Conservation (phyloP, 805 yeast genomes). For the Starmera caribaea region DNA sequence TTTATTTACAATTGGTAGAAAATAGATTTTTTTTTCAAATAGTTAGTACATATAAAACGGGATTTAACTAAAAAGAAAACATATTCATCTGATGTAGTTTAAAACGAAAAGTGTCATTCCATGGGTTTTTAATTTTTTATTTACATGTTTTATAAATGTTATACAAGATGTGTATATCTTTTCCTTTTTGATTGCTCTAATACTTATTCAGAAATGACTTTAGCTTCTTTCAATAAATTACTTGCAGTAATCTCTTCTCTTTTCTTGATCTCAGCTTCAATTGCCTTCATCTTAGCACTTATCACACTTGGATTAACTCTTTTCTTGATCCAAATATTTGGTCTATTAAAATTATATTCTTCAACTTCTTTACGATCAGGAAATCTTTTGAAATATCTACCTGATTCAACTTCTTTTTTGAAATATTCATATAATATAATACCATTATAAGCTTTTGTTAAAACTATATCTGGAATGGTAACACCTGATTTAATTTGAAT, state of each 20-base stretch:
- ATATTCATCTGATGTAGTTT: not conserved
- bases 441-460: conserved; percentile 23
- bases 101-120: too few relatives aligned
- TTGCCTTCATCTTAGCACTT: conserved; percentile 12
- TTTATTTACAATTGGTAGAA: conserved; percentile 44
- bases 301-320: conserved; percentile 15
- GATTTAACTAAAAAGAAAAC: not conserved
- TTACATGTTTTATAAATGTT: not conserved
- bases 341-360: conserved; percentile 10
- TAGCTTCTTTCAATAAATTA: conserved; percentile 15
- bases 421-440: conserved; percentile 19
- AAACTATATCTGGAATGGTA: conserved; percentile 26
- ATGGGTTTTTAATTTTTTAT: not conserved
- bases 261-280: not conserved
- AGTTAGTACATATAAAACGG: not conserved
- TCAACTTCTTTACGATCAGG: conserved; percentile 9
- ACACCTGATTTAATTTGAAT: conserved; percentile 28
- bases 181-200: not conserved
- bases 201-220: not conserved
- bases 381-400: conserved; percentile 13
- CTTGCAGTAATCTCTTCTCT: not conserved
- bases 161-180: too few relatives aligned
- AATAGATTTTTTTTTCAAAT: conserved; percentile 7
- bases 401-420: conserved; percentile 19
- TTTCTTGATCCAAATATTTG: conserved; percentile 14